Evolutionary conservation across 1,284 basidiomycete species (phyloP).

Genomic region (Tylopilus sp.): DNA sequence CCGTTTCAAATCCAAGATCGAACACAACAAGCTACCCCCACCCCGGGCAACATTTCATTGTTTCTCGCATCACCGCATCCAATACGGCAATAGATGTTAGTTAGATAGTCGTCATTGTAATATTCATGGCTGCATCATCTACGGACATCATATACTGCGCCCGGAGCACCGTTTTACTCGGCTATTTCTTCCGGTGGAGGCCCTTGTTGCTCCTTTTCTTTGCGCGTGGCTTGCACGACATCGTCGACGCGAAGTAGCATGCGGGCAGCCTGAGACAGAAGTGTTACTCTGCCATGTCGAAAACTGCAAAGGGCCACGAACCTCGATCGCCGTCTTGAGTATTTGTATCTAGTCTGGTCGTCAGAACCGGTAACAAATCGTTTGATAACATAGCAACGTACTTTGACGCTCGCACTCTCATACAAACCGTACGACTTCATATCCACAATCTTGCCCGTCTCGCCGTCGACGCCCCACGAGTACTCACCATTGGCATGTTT

Average conservation of each 20-base stretch:
- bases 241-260: constrained; percentile 94
- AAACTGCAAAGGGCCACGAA: constrained; percentile 25
- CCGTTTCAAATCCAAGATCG: neutral
- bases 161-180: constrained; percentile 11
- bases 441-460: constrained; percentile 92
- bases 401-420: constrained; percentile 95
- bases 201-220: constrained; percentile 52
- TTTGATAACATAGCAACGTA: constrained; percentile 23
- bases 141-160: neutral
- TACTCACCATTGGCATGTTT: constrained; percentile 92
- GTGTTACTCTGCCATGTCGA: neutral
- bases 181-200: constrained; percentile 59
- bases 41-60: constrained; percentile 24
- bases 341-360: constrained; percentile 72
- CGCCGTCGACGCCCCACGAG: constrained; percentile 92
- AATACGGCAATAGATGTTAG: constrained; percentile 37
- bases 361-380: neutral
- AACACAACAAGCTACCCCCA: constrained; percentile 10
- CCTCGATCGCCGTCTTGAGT: constrained; percentile 96
- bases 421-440: constrained; percentile 95
- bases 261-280: constrained; percentile 65
- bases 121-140: constrained; percentile 8
- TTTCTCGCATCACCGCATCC: constrained; percentile 41
- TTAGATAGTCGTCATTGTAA: constrained; percentile 10
- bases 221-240: constrained; percentile 83